phyloP scores from a whole-genome alignment of 1,284 basidiomycete species.

The Microbotryum saponariae region DNA sequence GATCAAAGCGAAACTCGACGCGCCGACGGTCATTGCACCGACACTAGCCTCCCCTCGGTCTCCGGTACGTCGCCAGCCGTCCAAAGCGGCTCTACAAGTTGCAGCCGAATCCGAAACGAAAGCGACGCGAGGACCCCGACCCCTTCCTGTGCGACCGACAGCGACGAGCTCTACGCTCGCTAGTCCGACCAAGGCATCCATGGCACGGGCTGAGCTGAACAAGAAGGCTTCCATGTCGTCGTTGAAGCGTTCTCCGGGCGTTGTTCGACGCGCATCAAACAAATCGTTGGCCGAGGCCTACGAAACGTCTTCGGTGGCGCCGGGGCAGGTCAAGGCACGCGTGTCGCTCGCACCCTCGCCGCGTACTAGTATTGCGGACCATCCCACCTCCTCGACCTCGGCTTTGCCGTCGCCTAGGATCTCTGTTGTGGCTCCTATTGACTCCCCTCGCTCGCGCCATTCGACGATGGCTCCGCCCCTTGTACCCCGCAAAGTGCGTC shows the following conservation, averaged over 20 bases:
- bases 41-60: background rate
- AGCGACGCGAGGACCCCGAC: slow-evolving; percentile 5
- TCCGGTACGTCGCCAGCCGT: background rate
- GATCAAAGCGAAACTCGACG: slow-evolving; percentile 13
- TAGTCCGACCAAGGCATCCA: slow-evolving; percentile 1
- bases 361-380: no score
- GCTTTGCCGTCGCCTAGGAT: slow-evolving; percentile 10
- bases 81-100: background rate
- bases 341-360: no score
- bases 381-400: slow-evolving; percentile 1
- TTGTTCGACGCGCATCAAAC: slow-evolving; percentile 10
- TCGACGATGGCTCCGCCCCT: background rate
- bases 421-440: slow-evolving; percentile 8
- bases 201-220: background rate
- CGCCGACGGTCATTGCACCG: no score
- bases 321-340: no score
- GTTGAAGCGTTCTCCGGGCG: slow-evolving; percentile 16
- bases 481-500: slow-evolving; percentile 10
- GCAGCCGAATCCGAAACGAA: background rate
- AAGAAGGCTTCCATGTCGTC: slow-evolving; percentile 22
- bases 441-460: background rate
- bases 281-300: background rate
- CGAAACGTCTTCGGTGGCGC: no score
- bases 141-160: slow-evolving; percentile 6
- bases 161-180: background rate